Evolutionary conservation across 1,139 yeast genomes (phyloP).

Genomic region (Taphrina sp.): DNA sequence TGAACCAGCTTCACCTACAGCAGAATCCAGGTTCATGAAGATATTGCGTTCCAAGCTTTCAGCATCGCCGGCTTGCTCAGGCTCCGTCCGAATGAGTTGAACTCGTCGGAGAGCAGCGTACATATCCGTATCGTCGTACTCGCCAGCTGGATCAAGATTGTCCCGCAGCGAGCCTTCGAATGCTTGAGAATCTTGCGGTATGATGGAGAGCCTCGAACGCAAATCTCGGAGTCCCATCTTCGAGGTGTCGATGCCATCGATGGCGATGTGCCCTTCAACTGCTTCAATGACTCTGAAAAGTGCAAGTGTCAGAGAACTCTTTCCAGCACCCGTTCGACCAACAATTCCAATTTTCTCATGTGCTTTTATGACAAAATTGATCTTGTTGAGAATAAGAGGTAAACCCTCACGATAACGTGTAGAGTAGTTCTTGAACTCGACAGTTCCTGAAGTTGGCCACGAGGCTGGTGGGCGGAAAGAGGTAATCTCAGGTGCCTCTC

Average conservation of each 20-base stretch:
- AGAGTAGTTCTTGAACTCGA: constrained; percentile 59
- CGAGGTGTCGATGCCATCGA: constrained; percentile 70
- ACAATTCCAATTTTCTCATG: constrained; percentile 73
- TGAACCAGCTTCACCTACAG: constrained; percentile 84
- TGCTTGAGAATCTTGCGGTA: constrained; percentile 96
- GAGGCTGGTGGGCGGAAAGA: constrained; percentile 46
- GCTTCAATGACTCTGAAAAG: constrained; percentile 74
- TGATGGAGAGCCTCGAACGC: constrained; percentile 79
- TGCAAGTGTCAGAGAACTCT: constrained; percentile 68
- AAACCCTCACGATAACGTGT: constrained; percentile 62
- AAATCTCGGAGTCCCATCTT: constrained; percentile 77
- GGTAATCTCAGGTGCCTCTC: constrained; percentile 54
- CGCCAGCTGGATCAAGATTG: constrained; percentile 79
- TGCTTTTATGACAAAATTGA: constrained; percentile 55
- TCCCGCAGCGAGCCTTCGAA: constrained; percentile 87
- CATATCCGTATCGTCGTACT: constrained; percentile 67
- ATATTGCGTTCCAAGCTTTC: constrained; percentile 59
- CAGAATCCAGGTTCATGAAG: constrained; percentile 65
- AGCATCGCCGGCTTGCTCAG: constrained; percentile 37
- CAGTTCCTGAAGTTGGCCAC: constrained; percentile 65
- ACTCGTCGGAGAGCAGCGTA: constrained; percentile 78
- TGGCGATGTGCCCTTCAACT: constrained; percentile 59
- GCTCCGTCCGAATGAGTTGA: constrained; percentile 55
- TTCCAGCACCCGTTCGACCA: constrained; percentile 87
- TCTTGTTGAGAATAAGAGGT: constrained; percentile 55